Evolutionary conservation across 2,329 filamentous ascomycete genomes (phyloP).

Genomic region (Botryotinia calthae): DNA sequence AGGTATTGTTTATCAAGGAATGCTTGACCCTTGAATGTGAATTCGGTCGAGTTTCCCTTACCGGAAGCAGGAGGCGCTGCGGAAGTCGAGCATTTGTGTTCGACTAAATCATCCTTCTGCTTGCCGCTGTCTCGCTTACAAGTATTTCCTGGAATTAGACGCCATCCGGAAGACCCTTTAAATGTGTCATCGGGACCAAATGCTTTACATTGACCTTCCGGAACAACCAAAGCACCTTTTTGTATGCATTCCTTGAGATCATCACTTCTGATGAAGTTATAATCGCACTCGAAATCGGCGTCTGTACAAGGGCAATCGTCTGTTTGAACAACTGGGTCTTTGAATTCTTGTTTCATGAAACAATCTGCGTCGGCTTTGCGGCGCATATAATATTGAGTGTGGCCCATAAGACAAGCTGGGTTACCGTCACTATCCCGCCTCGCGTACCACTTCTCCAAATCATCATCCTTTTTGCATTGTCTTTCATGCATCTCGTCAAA

Average conservation of each 20-base stretch:
- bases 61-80: conserved; percentile 56
- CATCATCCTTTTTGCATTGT: conserved; percentile 77
- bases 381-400: conserved; percentile 81
- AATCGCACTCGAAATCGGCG: conserved; percentile 93
- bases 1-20: conserved; percentile 68
- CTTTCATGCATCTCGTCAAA: conserved; percentile 78
- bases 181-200: conserved; percentile 58
- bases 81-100: conserved; percentile 72
- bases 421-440: conserved; percentile 76
- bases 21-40: conserved; percentile 58
- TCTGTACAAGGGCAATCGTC: conserved; percentile 79
- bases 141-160: conserved; percentile 80
- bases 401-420: conserved; percentile 90
- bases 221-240: conserved; percentile 57
- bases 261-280: conserved; percentile 72
- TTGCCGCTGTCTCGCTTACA: conserved; percentile 61
- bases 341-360: conserved; percentile 83
- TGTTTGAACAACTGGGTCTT: conserved; percentile 67
- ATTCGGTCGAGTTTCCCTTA: conserved; percentile 60
- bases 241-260: conserved; percentile 68
- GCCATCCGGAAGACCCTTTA: conserved; percentile 84
- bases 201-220: conserved; percentile 69
- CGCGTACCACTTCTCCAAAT: conserved; percentile 88
- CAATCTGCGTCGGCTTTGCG: conserved; percentile 87
- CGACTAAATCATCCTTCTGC: conserved; percentile 69